Conservation (phyloP, 2,329 filamentous ascomycete species). For the Claviceps sp. region DNA sequence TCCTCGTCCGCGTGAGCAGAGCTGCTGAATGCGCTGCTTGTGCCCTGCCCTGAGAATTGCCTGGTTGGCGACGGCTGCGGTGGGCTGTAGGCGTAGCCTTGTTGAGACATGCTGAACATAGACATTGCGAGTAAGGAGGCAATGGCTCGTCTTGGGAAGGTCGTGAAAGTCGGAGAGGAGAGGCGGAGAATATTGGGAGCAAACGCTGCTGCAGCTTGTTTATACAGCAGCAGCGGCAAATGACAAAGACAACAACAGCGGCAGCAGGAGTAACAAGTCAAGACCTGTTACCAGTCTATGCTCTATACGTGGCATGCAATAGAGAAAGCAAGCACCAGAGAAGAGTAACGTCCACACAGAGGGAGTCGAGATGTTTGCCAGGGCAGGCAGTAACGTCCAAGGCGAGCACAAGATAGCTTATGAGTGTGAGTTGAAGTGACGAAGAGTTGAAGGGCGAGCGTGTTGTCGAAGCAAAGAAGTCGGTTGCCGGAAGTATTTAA, state of each 20-base stretch:
- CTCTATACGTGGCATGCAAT: background rate
- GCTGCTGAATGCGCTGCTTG: constrained; percentile 87
- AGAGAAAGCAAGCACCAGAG: background rate
- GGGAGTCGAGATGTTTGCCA: too few relatives aligned
- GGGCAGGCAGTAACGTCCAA: too few relatives aligned
- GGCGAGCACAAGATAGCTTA: too few relatives aligned
- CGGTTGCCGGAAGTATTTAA: background rate
- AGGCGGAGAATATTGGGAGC: background rate
- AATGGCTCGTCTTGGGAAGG: too few relatives aligned
- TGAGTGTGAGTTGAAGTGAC: too few relatives aligned
- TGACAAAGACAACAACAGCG: too few relatives aligned
- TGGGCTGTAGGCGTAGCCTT: constrained; percentile 19
- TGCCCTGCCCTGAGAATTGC: constrained; percentile 60
- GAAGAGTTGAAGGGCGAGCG: too few relatives aligned
- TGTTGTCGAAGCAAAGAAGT: too few relatives aligned
- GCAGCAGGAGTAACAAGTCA: background rate
- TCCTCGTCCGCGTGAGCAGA: constrained; percentile 94
- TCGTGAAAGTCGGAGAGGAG: background rate
- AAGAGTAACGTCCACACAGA: too few relatives aligned
- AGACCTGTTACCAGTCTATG: background rate
- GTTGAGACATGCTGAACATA: constrained; percentile 23
- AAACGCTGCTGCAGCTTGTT: background rate
- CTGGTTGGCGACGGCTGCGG: constrained; percentile 30
- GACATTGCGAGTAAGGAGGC: constrained; percentile 16
- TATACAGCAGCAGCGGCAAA: too few relatives aligned